These are phyloP conservation scores for Colletotrichum melonis DNA, from an alignment of 2,329 filamentous ascomycete species.

Conservation along the genomic window DNA sequence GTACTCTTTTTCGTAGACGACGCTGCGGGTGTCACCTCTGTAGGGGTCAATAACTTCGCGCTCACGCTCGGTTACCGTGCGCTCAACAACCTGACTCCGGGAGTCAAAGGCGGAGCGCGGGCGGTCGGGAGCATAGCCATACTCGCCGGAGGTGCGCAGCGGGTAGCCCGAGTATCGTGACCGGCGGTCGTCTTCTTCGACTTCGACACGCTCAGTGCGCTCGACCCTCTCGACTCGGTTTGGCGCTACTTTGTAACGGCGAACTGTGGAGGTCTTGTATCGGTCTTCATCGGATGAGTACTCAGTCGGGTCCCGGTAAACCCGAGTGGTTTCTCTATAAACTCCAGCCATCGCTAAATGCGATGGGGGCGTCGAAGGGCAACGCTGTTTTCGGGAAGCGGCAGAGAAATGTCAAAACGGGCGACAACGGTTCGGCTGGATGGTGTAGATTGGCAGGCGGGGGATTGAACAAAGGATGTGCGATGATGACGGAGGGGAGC, in stretches of 20 bases:
- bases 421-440: conserved; percentile 5
- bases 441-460: conserved; percentile 19
- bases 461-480: conserved; percentile 28
- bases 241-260: conserved; percentile 63
- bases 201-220: conserved; percentile 51
- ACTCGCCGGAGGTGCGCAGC: conserved; percentile 53
- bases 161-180: conserved; percentile 52
- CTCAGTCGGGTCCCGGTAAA: conserved; percentile 47
- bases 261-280: conserved; percentile 60
- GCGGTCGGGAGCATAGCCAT: conserved; percentile 58
- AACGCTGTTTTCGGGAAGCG: conserved; percentile 27
- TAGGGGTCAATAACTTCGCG: conserved; percentile 38
- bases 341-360: conserved; percentile 38
- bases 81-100: conserved; percentile 41
- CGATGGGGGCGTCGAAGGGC: conserved; percentile 12
- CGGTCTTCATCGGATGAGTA: conserved; percentile 57
- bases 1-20: conserved; percentile 47
- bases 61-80: conserved; percentile 40
- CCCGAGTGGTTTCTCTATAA: conserved; percentile 47
- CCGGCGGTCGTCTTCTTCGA: conserved; percentile 59
- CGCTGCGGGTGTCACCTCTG: conserved; percentile 39
- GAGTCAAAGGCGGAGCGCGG: conserved; percentile 63
- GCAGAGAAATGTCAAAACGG: conserved; percentile 8
- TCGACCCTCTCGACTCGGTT: conserved; percentile 54
- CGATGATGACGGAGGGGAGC: conserved; percentile 34